These are phyloP conservation scores for Garcia nutans DNA, from an alignment of 345 rosid species.

Conservation along the genomic window DNA sequence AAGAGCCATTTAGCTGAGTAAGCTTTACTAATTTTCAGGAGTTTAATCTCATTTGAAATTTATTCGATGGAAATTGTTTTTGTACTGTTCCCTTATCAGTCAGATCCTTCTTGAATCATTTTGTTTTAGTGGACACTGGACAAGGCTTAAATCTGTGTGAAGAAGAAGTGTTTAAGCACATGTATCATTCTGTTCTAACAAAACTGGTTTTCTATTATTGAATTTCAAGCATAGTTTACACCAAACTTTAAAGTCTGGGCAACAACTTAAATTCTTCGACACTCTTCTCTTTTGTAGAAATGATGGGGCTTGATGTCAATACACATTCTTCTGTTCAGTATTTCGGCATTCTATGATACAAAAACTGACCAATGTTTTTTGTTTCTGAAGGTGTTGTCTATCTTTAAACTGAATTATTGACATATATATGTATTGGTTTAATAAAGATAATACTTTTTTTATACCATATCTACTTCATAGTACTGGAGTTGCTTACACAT, in stretches of 20 bases:
- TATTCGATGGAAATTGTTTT: background rate
- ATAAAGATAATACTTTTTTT: background rate
- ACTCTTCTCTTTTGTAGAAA: too few relatives aligned
- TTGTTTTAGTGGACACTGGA: background rate
- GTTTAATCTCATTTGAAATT: background rate
- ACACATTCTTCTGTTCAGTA: background rate
- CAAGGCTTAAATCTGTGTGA: background rate
- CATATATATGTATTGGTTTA: background rate
- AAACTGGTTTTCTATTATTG: background rate
- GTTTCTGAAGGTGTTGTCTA: background rate
- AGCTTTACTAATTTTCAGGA: slow-evolving; percentile 10
- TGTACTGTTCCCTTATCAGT: background rate
- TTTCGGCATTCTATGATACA: background rate
- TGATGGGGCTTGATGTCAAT: background rate
- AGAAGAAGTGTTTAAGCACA: background rate
- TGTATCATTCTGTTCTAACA: background rate
- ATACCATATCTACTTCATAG: background rate
- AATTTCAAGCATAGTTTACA: background rate
- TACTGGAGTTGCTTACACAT: background rate
- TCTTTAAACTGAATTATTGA: background rate
- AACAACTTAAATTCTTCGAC: background rate
- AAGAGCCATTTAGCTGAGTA: slow-evolving; percentile 65
- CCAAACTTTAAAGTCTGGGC: background rate
- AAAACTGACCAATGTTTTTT: background rate
- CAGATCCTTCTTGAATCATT: background rate